Conservation (phyloP, 352 stramenopile genomes). For the Globisporangium barbulae region DNA sequence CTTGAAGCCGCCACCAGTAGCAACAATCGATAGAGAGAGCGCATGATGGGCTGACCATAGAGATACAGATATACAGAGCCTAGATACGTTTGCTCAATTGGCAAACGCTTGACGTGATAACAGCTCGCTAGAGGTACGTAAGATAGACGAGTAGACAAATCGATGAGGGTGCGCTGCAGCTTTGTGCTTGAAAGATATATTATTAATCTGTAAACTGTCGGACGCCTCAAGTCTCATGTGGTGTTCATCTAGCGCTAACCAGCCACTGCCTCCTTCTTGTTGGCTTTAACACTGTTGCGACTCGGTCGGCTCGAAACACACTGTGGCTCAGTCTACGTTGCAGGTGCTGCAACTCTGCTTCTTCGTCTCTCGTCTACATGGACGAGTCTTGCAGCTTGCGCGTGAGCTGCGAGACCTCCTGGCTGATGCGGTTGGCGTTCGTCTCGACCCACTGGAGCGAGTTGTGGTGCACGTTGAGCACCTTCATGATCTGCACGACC, state of each 20-base stretch:
- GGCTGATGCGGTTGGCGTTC: slow-evolving; percentile 65
- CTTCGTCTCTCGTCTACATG: slow-evolving; percentile 29
- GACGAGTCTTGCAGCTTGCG: slow-evolving; percentile 65
- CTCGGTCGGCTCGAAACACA: not conserved
- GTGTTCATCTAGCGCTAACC: not conserved
- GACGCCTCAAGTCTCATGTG: not conserved
- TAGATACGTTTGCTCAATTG: too few species aligned
- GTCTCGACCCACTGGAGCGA: slow-evolving; percentile 84
- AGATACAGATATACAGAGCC: not conserved
- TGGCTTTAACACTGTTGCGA: not conserved
- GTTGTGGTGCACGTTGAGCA: slow-evolving; percentile 88
- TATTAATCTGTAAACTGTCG: slow-evolving; percentile 1
- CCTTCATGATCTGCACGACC: slow-evolving; percentile 87
- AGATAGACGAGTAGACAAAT: too few species aligned
- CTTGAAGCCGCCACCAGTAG: not conserved
- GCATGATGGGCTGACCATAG: not conserved
- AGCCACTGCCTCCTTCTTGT: not conserved
- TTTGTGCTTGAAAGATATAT: slow-evolving; percentile 6
- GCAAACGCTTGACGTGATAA: not conserved
- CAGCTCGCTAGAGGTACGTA: not conserved
- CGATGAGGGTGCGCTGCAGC: too few species aligned
- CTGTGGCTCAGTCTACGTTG: not conserved
- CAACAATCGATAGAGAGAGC: too few species aligned
- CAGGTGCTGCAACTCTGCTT: not conserved
- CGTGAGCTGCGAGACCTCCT: slow-evolving; percentile 60